phyloP scores from a whole-genome alignment of 2,329 filamentous ascomycete species.

The Paecilomyces variotii region DNA sequence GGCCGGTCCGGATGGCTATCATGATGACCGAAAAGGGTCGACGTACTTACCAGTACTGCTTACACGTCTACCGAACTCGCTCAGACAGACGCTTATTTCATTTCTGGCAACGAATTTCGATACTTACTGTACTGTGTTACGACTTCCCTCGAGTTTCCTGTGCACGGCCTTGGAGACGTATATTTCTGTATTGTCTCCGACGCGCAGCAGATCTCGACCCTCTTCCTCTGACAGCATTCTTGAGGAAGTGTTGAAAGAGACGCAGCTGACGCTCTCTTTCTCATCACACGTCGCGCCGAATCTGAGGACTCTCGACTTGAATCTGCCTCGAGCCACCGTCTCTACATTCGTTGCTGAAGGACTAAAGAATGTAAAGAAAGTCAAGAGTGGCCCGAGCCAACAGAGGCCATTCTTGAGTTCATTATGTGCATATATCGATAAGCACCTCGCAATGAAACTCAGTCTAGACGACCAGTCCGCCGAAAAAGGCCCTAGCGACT shows the following conservation, averaged over 20 bases:
- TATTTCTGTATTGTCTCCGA: conserved; percentile 11
- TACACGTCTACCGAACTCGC: conserved; percentile 42
- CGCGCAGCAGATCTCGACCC: neutral
- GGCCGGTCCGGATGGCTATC: conserved; percentile 21
- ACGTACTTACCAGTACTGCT: conserved; percentile 45
- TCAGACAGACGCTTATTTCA: conserved; percentile 42
- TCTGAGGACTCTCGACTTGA: conserved; percentile 26
- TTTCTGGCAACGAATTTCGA: conserved; percentile 46
- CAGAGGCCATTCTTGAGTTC: conserved; percentile 15
- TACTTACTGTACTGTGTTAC: conserved; percentile 38
- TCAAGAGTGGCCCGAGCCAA: conserved; percentile 3
- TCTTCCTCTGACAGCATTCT: conserved; percentile 9
- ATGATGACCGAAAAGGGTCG: conserved; percentile 22
- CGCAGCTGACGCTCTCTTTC: conserved; percentile 33
- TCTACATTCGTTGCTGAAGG: conserved; percentile 14
- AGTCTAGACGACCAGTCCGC: conserved; percentile 17
- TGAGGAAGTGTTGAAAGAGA: conserved; percentile 28
- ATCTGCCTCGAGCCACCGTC: conserved; percentile 21
- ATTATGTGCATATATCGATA: conserved; percentile 27
- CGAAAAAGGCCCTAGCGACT: conserved; percentile 8
- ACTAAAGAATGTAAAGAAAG: conserved; percentile 10
- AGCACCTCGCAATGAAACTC: conserved; percentile 33
- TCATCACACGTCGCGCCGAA: conserved; percentile 24
- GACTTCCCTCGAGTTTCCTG: conserved; percentile 38
- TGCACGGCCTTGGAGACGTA: conserved; percentile 37